Conservation (phyloP, 129 eudicot species). For the Centella asiatica region DNA sequence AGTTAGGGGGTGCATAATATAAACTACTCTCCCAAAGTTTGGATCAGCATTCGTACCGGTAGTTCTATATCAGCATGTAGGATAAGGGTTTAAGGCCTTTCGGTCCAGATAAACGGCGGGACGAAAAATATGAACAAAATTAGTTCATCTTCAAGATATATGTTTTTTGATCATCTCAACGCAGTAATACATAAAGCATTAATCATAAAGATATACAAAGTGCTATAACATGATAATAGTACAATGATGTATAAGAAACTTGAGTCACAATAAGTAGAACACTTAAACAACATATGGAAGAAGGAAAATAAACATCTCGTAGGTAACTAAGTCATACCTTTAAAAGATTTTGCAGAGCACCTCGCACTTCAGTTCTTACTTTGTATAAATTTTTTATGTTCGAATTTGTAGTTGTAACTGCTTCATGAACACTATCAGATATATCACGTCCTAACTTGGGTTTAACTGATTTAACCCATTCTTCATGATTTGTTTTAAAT, state of each 20-base stretch:
- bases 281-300: too few relatives aligned
- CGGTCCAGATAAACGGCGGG: neutral
- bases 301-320: too few relatives aligned
- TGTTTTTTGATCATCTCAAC: neutral
- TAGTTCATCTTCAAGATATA: neutral
- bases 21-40: too few relatives aligned
- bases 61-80: too few relatives aligned
- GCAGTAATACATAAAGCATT: neutral
- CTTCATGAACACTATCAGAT: constrained; percentile 49
- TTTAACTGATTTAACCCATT: constrained; percentile 65
- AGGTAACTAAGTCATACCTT: constrained; percentile 49
- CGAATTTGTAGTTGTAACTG: constrained; percentile 43
- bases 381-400: constrained; percentile 62
- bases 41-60: too few relatives aligned
- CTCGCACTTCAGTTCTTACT: constrained; percentile 79
- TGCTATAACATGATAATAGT: neutral
- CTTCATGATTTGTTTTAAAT: constrained; percentile 78
- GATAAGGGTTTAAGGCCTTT: too few relatives aligned
- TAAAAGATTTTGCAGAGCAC: constrained; percentile 58
- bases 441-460: constrained; percentile 62
- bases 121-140: neutral
- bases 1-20: too few relatives aligned
- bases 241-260: too few relatives aligned
- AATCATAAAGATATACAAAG: neutral
- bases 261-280: too few relatives aligned